These are phyloP conservation scores for Spiraea crenata DNA, from an alignment of 331 rosid species.

Conservation along the genomic window DNA sequence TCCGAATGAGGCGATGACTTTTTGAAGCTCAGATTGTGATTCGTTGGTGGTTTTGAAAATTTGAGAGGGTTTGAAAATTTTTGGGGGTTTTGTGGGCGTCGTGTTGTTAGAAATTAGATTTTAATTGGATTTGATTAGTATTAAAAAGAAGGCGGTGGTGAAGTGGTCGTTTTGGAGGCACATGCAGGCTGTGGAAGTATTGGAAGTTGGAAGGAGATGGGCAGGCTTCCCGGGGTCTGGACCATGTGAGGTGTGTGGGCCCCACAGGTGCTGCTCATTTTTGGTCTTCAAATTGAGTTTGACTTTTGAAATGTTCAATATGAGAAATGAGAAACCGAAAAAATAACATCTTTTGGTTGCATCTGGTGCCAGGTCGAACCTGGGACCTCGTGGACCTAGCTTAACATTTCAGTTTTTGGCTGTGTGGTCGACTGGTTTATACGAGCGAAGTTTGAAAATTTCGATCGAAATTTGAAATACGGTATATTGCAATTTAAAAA, in stretches of 20 bases:
- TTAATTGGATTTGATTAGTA: too few relatives aligned
- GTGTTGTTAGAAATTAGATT: too few relatives aligned
- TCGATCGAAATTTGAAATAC: too few relatives aligned
- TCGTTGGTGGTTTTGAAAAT: background rate
- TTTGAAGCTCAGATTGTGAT: background rate
- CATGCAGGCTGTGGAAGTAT: background rate
- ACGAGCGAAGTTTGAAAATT: too few relatives aligned
- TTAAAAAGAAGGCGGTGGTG: background rate
- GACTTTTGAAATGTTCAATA: too few relatives aligned
- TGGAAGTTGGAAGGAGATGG: background rate
- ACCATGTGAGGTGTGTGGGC: background rate
- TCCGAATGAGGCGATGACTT: background rate
- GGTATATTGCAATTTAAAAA: too few relatives aligned
- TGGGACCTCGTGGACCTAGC: too few relatives aligned
- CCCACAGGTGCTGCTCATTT: background rate
- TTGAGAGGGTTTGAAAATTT: background rate
- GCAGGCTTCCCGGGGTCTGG: background rate
- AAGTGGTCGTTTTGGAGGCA: background rate
- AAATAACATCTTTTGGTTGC: too few relatives aligned
- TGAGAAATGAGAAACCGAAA: too few relatives aligned
- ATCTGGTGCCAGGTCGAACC: too few relatives aligned
- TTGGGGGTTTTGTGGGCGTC: background rate
- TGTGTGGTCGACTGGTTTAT: too few relatives aligned
- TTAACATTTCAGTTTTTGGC: too few relatives aligned
- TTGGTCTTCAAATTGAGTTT: background rate